phyloP scores from a whole-genome alignment of 2,329 filamentous ascomycete species.

The Colletotrichum gloeosporioides region DNA sequence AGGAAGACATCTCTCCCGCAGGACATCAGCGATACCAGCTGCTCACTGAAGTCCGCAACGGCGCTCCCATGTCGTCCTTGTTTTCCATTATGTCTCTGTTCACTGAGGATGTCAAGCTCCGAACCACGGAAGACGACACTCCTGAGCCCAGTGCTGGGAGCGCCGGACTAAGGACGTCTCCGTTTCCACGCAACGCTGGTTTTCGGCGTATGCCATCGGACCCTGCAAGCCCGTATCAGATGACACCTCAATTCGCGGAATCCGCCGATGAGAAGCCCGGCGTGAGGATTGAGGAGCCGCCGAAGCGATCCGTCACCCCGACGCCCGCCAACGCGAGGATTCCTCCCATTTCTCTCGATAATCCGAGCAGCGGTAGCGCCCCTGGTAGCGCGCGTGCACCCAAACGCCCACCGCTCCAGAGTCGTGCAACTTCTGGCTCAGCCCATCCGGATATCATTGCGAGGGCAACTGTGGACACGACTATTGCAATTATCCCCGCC shows the following conservation, averaged over 20 bases:
- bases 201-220: constrained; percentile 19
- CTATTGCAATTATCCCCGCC: constrained; percentile 96
- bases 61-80: constrained; percentile 96
- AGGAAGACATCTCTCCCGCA: constrained; percentile 66
- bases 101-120: constrained; percentile 89
- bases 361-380: background rate
- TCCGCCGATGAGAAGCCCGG: background rate
- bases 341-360: constrained; percentile 72
- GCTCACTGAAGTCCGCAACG: constrained; percentile 96
- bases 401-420: constrained; percentile 44
- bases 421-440: constrained; percentile 67
- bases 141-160: constrained; percentile 26
- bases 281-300: constrained; percentile 11
- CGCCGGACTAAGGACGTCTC: constrained; percentile 2
- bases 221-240: constrained; percentile 20
- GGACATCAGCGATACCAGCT: constrained; percentile 89
- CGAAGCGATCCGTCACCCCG: constrained; percentile 2
- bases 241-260: constrained; percentile 2
- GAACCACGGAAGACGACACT: constrained; percentile 68
- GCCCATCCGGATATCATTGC: constrained; percentile 97
- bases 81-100: constrained; percentile 98
- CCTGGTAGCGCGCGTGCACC: constrained; percentile 4
- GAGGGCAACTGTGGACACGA: constrained; percentile 94
- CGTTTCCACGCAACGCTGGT: constrained; percentile 8
- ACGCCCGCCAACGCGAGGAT: constrained; percentile 53